Evolutionary conservation across 2,329 filamentous ascomycete species (phyloP).

Genomic region (Apiospora rasikravindrae): DNA sequence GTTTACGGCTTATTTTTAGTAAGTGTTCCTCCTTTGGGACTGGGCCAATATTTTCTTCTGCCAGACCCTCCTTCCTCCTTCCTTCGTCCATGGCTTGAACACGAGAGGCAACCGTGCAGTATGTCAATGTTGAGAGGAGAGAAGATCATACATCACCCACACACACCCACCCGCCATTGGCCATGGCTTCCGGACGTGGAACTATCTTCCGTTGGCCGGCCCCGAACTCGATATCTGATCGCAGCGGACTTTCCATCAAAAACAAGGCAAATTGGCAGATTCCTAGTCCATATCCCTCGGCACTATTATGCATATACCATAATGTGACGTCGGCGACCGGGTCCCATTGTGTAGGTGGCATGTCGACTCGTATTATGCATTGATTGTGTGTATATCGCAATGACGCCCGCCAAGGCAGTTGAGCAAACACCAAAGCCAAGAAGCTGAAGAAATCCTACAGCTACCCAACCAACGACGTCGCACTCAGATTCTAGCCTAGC

Average conservation of each 20-base stretch:
- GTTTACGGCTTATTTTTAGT: slow-evolving; percentile 17
- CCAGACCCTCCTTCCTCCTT: not conserved
- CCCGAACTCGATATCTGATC: slow-evolving; percentile 11
- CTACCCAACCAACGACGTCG: not conserved
- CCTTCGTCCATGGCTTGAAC: not conserved
- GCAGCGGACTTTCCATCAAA: not conserved
- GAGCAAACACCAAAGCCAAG: not conserved
- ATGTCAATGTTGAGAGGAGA: not conserved
- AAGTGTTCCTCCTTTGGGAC: not conserved
- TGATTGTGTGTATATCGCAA: slow-evolving; percentile 7
- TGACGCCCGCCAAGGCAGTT: slow-evolving; percentile 6
- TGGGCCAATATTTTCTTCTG: not conserved
- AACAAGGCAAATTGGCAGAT: not conserved
- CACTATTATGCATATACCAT: not conserved
- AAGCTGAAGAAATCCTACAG: not conserved
- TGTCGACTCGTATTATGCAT: not conserved
- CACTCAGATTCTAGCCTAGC: not conserved
- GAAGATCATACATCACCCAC: not conserved
- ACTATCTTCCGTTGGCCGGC: not conserved
- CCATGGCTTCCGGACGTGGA: slow-evolving; percentile 5
- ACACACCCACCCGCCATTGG: not conserved
- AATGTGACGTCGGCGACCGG: not conserved
- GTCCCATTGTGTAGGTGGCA: not conserved
- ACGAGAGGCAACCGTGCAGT: not conserved
- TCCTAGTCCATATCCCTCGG: not conserved